Evolutionary conservation across 1,139 yeast genomes (phyloP), one percentile per base, ranked within the genome.

Genomic region (Suhomyces terraborum): DNA sequence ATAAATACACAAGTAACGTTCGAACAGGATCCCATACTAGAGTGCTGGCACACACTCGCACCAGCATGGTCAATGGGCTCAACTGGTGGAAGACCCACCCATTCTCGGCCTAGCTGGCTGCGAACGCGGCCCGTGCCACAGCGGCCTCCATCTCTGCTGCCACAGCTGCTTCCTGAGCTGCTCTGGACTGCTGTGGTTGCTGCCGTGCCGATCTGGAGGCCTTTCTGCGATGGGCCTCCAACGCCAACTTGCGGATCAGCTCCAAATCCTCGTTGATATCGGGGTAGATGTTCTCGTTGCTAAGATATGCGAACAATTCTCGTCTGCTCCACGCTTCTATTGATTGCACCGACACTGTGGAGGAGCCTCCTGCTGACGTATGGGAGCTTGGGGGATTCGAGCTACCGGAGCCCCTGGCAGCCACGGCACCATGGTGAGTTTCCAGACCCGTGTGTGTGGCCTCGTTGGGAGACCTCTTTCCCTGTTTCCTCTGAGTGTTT

Each of bases 271-370:
- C 58, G 32, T 55, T 52, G 13, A 58, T 36, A 29, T 51, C 57
- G 14, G 56, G 56, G 40, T 50, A 56, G 8, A 58, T 47, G 31
- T 50, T 45, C 14, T 50, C 42, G 19, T 51, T 41, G 27, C 50
- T 46, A 32, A 61, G 48, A 41, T 48, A 56, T 23, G 40, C 43
- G 40, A 40, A 59, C 29, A 61, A 45, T 32, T 59, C 50, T 31
- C 52, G 48, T 38, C 53, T 56, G 16, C 51, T 42, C 62, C 63
- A 58, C 6, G 48, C 17, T 38, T 53, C 42, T 4, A 54, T 52
- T 6, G 41, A 32, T 25, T 37, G 23, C 8, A 12, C 13, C 10
- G 27, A 12, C 8, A 24, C 16, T n/a, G 8, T n/a, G n/a, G n/a
- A n/a, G n/a, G n/a, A n/a, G n/a, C n/a, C n/a, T n/a, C n/a, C n/a